Conservation (phyloP, 768 basidiomycete species). For the Lactifluus volemus region DNA sequence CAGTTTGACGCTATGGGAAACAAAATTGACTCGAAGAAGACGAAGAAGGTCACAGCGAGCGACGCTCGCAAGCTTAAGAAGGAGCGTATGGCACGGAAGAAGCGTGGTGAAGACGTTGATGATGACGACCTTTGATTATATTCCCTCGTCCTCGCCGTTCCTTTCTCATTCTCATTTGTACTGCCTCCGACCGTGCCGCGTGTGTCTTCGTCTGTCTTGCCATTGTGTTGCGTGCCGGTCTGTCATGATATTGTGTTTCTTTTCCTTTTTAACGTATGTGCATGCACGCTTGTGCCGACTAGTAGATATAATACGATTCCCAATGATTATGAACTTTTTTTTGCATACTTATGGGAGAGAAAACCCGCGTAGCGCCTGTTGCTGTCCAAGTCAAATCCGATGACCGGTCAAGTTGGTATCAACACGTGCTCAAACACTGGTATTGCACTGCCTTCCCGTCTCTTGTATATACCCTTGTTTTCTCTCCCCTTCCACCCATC, state of each 20-base stretch:
- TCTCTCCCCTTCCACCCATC: background rate
- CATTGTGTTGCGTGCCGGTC: conserved; percentile 13
- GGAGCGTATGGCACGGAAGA: conserved; percentile 86
- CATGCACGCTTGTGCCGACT: background rate
- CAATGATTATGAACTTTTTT: background rate
- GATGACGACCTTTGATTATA: conserved; percentile 39
- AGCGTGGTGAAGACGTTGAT: conserved; percentile 70
- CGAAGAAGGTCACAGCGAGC: conserved; percentile 73
- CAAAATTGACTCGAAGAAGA: conserved; percentile 82
- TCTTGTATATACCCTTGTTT: background rate
- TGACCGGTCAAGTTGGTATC: background rate
- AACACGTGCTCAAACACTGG: background rate
- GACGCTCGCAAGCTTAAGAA: conserved; percentile 94
- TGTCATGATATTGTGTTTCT: background rate
- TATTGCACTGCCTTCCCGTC: background rate
- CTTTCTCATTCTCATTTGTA: background rate
- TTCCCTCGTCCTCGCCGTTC: background rate
- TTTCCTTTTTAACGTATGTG: conserved; percentile 1
- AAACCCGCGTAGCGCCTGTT: background rate
- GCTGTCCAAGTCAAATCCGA: background rate
- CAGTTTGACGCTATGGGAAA: conserved; percentile 97
- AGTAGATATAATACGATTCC: conserved; percentile 2
- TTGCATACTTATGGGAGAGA: too few relatives aligned
- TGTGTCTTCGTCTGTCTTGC: conserved; percentile 8
- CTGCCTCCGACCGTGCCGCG: conserved; percentile 7